Conservation (phyloP, 768 basidiomycete genomes). For the Phylloporus sp. region DNA sequence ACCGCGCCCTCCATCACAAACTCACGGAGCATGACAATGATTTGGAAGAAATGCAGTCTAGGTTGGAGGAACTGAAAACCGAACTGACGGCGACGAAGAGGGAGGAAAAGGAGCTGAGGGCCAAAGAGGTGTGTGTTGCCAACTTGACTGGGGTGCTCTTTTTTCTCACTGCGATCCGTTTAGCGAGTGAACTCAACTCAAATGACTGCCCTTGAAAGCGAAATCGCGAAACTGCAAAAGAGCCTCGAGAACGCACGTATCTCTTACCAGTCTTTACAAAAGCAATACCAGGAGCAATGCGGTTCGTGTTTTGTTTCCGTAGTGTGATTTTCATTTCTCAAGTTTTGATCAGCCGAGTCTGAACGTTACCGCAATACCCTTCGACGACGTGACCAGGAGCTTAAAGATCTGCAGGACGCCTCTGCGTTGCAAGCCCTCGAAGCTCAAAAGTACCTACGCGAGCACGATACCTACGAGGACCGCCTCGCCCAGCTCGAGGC, state of each 20-base stretch:
- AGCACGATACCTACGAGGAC: constrained; percentile 67
- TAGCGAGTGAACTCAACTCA: constrained; percentile 63
- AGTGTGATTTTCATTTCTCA: not conserved
- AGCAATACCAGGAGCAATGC: constrained; percentile 87
- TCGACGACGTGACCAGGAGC: constrained; percentile 67
- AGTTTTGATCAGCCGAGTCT: constrained; percentile 50
- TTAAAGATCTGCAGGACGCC: constrained; percentile 59
- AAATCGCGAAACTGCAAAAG: constrained; percentile 71
- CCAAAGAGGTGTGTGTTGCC: constrained; percentile 63
- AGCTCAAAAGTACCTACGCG: constrained; percentile 55
- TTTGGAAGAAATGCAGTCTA: constrained; percentile 70
- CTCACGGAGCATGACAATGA: constrained; percentile 77
- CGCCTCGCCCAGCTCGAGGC: constrained; percentile 64
- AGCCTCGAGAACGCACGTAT: constrained; percentile 66
- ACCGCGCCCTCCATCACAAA: constrained; percentile 59
- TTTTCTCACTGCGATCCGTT: constrained; percentile 10
- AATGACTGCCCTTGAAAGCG: constrained; percentile 68
- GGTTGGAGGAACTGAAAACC: constrained; percentile 69
- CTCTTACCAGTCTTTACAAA: constrained; percentile 72
- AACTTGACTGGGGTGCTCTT: not conserved
- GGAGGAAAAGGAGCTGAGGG: constrained; percentile 88
- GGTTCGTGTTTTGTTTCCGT: constrained; percentile 40
- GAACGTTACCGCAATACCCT: constrained; percentile 74
- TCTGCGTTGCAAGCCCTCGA: constrained; percentile 61
- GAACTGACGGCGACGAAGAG: constrained; percentile 79